phyloP scores from a whole-genome alignment of 2,329 filamentous ascomycete genomes.

The Pseudogymnoascus sp. region DNA sequence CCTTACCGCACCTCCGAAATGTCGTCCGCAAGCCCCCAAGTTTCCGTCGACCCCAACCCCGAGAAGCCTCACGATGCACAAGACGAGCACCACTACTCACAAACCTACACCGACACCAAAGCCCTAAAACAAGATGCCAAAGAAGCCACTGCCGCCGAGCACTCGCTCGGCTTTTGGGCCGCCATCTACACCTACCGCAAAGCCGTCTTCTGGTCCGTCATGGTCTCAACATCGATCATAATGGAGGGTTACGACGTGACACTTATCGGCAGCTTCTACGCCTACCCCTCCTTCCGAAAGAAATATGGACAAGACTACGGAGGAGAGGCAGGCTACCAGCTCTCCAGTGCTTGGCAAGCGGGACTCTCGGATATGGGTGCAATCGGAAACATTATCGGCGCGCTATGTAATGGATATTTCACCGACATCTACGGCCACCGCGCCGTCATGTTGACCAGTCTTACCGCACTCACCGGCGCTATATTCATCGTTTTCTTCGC shows the following conservation, averaged over 20 bases:
- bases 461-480: constrained; percentile 36
- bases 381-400: constrained; percentile 35
- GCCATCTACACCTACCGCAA: constrained; percentile 44
- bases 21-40: background rate
- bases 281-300: constrained; percentile 23
- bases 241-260: constrained; percentile 34
- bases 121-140: constrained; percentile 3
- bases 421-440: constrained; percentile 41
- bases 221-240: constrained; percentile 31
- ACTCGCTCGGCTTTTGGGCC: constrained; percentile 38
- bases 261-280: constrained; percentile 30
- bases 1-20: background rate
- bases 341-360: constrained; percentile 37
- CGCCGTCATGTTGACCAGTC: constrained; percentile 37
- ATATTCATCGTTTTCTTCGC: constrained; percentile 42
- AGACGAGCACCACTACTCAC: background rate
- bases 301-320: constrained; percentile 23
- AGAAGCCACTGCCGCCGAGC: constrained; percentile 28
- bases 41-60: background rate
- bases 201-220: constrained; percentile 34
- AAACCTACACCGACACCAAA: background rate
- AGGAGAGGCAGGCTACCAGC: constrained; percentile 28
- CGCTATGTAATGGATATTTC: constrained; percentile 36
- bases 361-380: constrained; percentile 33
- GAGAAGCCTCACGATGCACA: background rate